Conservation (phyloP, 192 early-diverging fungal genomes). For the Coemansia sp. region DNA sequence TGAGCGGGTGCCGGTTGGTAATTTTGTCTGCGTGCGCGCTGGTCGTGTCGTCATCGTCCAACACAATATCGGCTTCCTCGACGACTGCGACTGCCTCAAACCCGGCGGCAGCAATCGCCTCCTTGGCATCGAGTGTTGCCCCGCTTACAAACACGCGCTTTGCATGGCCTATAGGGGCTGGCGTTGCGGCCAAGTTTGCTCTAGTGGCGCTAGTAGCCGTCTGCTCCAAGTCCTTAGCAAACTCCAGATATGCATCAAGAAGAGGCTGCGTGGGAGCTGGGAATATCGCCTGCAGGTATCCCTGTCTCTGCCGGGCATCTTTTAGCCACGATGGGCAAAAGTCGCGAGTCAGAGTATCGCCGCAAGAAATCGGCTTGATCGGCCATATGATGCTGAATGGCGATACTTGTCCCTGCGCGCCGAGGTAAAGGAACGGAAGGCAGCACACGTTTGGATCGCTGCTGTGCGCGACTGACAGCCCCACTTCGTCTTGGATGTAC, state of each 20-base stretch:
- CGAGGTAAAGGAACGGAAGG: conserved; percentile 66
- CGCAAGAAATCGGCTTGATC: conserved; percentile 55
- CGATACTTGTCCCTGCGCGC: conserved; percentile 54
- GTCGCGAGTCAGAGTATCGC: conserved; percentile 61
- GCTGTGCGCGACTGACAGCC: conserved; percentile 65
- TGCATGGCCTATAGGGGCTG: conserved; percentile 10
- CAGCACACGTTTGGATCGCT: conserved; percentile 63
- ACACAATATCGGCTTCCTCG: conserved; percentile 40
- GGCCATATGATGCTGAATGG: conserved; percentile 72
- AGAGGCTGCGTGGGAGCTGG: conserved; percentile 37
- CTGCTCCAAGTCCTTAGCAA: conserved; percentile 26
- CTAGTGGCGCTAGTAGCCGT: conserved; percentile 17
- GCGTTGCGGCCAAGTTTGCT: conserved; percentile 5
- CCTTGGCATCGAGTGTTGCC: conserved; percentile 1
- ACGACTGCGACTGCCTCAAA: conserved; percentile 11
- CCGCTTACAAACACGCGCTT: conserved; percentile 31
- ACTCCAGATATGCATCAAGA: conserved; percentile 33
- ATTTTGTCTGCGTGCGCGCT: neutral
- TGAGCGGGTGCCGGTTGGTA: conserved; percentile 38
- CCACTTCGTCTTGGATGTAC: conserved; percentile 65
- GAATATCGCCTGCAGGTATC: conserved; percentile 60
- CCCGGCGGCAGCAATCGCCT: conserved; percentile 21
- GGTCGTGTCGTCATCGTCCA: conserved; percentile 27
- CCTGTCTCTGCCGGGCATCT: conserved; percentile 51
- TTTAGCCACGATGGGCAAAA: conserved; percentile 63